Conservation (phyloP, 768 basidiomycete species). For the Xerocomellus amylosporus region DNA sequence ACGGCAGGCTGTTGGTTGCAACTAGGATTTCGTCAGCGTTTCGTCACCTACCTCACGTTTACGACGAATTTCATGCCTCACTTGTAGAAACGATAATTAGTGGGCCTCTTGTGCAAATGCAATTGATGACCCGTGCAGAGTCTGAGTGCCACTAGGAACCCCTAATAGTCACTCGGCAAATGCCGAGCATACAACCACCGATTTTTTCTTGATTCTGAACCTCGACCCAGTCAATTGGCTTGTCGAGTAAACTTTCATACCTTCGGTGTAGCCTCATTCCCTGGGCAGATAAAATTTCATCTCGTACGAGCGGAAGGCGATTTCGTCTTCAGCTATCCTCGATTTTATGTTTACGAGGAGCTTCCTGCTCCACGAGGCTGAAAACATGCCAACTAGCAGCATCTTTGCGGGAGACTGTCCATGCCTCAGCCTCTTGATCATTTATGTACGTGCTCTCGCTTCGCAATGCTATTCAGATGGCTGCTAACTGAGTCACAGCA, state of each 20-base stretch:
- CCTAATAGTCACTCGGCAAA: no score
- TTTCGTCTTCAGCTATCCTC: not conserved
- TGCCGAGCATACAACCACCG: not conserved
- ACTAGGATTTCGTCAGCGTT: not conserved
- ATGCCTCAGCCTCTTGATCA: not conserved
- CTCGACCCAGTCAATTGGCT: conserved; percentile 32
- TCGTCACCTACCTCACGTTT: not conserved
- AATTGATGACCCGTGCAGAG: no score
- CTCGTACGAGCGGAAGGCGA: conserved; percentile 3
- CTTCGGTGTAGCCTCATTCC: conserved; percentile 33
- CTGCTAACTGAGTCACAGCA: not conserved
- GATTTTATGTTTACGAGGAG: not conserved
- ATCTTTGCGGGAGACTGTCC: not conserved
- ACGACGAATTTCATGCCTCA: no score
- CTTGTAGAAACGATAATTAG: no score
- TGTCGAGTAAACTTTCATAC: conserved; percentile 9
- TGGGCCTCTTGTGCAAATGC: no score
- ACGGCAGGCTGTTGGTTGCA: no score
- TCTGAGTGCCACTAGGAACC: no score
- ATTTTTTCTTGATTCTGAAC: not conserved
- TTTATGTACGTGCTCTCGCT: conserved; percentile 11
- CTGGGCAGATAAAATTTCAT: conserved; percentile 26
- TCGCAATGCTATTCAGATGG: not conserved
- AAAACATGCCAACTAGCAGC: not conserved
- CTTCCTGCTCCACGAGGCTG: conserved; percentile 7